Percentiles rank a stretch among this genome's conserved stretches.
Conservation (phyloP, 129 eudicot species). For the Daucus carota region DNA sequence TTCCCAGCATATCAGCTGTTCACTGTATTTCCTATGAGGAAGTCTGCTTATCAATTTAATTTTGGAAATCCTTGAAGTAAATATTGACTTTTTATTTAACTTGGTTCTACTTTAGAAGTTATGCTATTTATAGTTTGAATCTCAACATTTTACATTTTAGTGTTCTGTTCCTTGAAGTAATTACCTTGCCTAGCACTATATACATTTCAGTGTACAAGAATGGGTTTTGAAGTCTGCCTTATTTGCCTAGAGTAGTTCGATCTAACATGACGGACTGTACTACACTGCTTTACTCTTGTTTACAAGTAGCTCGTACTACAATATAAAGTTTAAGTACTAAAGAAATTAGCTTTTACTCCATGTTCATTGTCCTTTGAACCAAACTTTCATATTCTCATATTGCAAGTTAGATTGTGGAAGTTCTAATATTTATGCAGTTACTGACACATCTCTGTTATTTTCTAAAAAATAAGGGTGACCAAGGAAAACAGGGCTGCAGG, state of each 20-base stretch:
- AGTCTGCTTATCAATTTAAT: neutral
- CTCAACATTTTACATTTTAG: no score
- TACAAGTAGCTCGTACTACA: neutral
- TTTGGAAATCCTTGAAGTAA: neutral
- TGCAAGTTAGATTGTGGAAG: neutral
- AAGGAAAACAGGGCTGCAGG: constrained; percentile 97
- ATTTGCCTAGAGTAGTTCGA: neutral
- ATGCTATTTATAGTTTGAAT: no score
- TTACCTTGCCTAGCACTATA: no score
- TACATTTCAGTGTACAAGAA: neutral
- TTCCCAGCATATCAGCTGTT: neutral
- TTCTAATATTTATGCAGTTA: neutral
- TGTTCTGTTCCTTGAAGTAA: no score
- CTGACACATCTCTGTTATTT: neutral
- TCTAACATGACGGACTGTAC: neutral
- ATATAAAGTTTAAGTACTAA: neutral
- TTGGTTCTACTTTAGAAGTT: neutral
- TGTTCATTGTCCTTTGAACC: neutral
- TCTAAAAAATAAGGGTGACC: constrained; percentile 43
- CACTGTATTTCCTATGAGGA: neutral
- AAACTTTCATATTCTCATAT: neutral
- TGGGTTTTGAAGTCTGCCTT: neutral
- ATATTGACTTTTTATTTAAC: neutral
- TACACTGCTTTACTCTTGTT: neutral
- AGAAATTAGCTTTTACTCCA: neutral